Evolutionary conservation across 257 asterid genomes (phyloP).

Genomic region (Coffea canephora): DNA sequence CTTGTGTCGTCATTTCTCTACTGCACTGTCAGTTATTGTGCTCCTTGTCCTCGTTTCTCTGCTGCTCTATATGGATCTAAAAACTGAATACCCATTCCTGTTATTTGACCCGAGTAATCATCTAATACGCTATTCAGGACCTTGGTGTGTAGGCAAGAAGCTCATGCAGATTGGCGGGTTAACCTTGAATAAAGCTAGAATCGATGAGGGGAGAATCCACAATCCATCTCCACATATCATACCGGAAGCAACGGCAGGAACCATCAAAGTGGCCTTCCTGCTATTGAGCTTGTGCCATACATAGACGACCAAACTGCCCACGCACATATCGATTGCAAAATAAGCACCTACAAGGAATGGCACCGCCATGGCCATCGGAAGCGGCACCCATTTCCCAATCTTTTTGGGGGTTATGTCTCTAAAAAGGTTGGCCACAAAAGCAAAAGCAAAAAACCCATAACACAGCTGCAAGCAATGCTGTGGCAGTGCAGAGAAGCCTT

Average conservation of each 20-base stretch:
- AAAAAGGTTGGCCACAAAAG: conserved; percentile 21
- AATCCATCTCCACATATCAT: conserved; percentile 37
- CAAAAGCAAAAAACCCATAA: conserved; percentile 30
- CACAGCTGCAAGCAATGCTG: conserved; percentile 33
- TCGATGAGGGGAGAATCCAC: conserved; percentile 33
- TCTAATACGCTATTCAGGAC: background rate
- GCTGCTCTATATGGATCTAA: too few species aligned
- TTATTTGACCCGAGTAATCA: background rate
- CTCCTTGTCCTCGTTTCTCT: too few species aligned
- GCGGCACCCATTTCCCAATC: conserved; percentile 25
- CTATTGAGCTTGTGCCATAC: conserved; percentile 24
- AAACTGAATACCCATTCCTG: too few species aligned
- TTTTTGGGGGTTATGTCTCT: conserved; percentile 26
- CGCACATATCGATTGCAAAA: conserved; percentile 36
- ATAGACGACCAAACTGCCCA: conserved; percentile 27
- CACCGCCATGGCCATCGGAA: conserved; percentile 41
- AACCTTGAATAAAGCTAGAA: conserved; percentile 24
- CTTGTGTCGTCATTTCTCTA: too few species aligned
- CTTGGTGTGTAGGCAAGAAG: conserved; percentile 14
- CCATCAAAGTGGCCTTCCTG: conserved; percentile 24
- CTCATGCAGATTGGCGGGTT: conserved; percentile 32
- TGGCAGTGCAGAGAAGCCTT: conserved; percentile 43
- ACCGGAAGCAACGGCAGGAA: conserved; percentile 40
- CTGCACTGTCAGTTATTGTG: too few species aligned
- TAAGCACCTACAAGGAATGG: conserved; percentile 36